Evolutionary conservation across 192 early-diverging fungal species (phyloP).

Genomic region (Coemansia sp.): DNA sequence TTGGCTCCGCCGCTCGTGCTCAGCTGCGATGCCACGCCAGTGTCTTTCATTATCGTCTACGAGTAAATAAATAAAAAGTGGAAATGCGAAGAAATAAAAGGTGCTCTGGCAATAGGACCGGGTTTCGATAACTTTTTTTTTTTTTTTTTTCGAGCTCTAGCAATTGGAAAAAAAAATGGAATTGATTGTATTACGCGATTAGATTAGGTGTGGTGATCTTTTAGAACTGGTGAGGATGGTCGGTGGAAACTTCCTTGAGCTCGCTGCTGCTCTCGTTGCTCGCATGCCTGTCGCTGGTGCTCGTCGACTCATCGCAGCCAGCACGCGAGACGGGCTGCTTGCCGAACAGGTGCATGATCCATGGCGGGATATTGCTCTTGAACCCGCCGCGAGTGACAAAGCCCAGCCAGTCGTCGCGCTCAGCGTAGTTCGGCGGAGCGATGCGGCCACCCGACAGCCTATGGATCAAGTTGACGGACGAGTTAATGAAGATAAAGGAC

Average conservation of each 20-base stretch:
- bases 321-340: conserved; percentile 18
- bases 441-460: conserved; percentile 62
- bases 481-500: conserved; percentile 73
- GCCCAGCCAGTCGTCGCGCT: conserved; percentile 45
- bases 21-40: conserved; percentile 34
- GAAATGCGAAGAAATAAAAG: neutral
- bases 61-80: neutral
- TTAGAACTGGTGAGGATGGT: neutral
- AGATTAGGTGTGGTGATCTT: neutral
- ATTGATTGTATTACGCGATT: conserved; percentile 1
- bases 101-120: too few species aligned
- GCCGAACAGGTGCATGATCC: conserved; percentile 40
- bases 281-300: neutral
- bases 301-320: neutral
- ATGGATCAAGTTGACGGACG: conserved; percentile 59
- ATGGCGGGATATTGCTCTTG: conserved; percentile 37
- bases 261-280: conserved; percentile 5
- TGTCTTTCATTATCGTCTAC: conserved; percentile 34
- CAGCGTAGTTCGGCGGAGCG: conserved; percentile 43
- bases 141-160: neutral
- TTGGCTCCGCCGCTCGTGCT: conserved; percentile 51
- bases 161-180: conserved; percentile 3
- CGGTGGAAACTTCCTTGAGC: conserved; percentile 21
- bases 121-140: conserved; percentile 5
- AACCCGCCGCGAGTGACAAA: conserved; percentile 38